Evolutionary conservation across 139 green algal genomes (phyloP).

Genomic region (Edaphochlamys debaryana): DNA sequence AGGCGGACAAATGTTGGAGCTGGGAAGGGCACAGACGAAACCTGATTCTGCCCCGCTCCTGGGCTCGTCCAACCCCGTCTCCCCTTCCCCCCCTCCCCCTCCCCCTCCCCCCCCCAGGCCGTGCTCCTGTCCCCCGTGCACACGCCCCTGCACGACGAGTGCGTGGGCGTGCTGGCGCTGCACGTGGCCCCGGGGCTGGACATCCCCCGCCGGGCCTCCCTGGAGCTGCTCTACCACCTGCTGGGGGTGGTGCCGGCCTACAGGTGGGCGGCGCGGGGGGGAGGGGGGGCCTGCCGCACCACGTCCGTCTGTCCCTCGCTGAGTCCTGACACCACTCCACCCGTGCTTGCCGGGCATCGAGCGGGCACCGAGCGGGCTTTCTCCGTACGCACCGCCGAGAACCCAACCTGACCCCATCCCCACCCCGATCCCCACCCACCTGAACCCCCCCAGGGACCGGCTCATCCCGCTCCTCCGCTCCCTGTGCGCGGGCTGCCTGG

Average conservation of each 20-base stretch:
- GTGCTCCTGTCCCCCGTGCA: constrained; percentile 66
- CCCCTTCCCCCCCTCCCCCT: not conserved
- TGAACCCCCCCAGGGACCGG: constrained; percentile 60
- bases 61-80: no score
- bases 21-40: no score
- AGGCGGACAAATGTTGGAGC: no score
- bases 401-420: not conserved
- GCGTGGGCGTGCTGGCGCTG: constrained; percentile 70
- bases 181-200: constrained; percentile 63
- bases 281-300: no score
- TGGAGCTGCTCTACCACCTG: constrained; percentile 81
- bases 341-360: no score
- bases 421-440: not conserved
- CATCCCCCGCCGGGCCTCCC: constrained; percentile 62
- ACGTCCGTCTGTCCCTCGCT: no score
- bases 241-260: constrained; percentile 80
- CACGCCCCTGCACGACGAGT: constrained; percentile 82
- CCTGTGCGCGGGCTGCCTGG: constrained; percentile 67
- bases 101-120: not conserved
- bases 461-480: constrained; percentile 74
- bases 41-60: no score
- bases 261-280: constrained; percentile 48
- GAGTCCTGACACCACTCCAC: no score
- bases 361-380: no score
- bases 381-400: no score